Conservation (phyloP, 179 eudicot genomes). For the Amaranthus tricolor region DNA sequence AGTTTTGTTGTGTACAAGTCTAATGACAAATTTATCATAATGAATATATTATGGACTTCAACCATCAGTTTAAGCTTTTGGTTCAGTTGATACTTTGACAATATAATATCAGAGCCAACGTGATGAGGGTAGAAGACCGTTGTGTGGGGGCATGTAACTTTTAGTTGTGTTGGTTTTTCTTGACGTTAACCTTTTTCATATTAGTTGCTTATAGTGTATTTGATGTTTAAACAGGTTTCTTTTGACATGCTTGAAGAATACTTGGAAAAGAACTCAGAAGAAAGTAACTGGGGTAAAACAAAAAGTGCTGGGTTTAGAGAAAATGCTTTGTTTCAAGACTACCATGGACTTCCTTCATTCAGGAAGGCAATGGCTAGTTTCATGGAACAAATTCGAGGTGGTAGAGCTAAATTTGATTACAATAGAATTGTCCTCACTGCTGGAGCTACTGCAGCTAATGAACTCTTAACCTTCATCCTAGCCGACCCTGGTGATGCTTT, state of each 20-base stretch:
- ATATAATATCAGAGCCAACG: no score
- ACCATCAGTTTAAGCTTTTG: no score
- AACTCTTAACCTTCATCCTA: slow-evolving; percentile 64
- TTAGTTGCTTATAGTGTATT: slow-evolving; percentile 1
- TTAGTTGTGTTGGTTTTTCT: no score
- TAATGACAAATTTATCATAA: no score
- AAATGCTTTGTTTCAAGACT: slow-evolving; percentile 89
- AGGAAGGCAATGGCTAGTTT: slow-evolving; percentile 87
- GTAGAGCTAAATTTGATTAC: slow-evolving; percentile 57
- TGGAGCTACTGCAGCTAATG: slow-evolving; percentile 85
- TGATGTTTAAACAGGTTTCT: slow-evolving; percentile 53
- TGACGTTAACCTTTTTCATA: background rate
- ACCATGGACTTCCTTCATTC: slow-evolving; percentile 75
- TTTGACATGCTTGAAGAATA: slow-evolving; percentile 75
- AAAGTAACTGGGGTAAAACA: slow-evolving; percentile 38
- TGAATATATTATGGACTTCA: no score
- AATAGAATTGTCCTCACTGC: slow-evolving; percentile 73
- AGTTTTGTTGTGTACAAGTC: no score
- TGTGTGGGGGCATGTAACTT: no score
- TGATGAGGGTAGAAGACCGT: no score
- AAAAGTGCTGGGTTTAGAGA: slow-evolving; percentile 60
- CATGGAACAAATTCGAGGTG: slow-evolving; percentile 77
- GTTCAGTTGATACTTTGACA: no score
- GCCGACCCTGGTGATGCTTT: slow-evolving; percentile 81
- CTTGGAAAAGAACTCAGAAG: slow-evolving; percentile 54